Base-by-base conservation (phyloP, 495 filamentous ascomycete species). In the Achaetomiella virescens region DNA sequence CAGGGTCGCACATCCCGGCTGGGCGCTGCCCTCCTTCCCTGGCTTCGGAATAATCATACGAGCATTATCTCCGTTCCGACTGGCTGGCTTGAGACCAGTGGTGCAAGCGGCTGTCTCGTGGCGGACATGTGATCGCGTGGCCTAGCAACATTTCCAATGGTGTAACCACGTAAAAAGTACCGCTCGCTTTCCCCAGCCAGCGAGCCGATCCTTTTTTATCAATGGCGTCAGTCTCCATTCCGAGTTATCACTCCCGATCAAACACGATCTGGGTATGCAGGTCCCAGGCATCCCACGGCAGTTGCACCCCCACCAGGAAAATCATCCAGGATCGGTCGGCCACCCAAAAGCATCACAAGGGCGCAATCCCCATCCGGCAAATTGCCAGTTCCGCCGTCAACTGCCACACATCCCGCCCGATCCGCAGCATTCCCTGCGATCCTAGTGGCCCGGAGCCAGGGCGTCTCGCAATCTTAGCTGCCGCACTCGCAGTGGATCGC, bases 291-390 rank as follows among this genome's bases (percentile, higher is more conserved):
- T 57, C 25, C 9, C 35, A 60, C 55, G 56, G 50, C 54, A 58
- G 49, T 37, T 52, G 52, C 36, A 48, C 6, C 50, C 51, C 55
- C 44, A 48, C 45, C 48, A 21, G 18, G 36, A 42, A 56, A 33
- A 52, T 36, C 42, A 58, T 55, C 46, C 20, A 27, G 24, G 18
- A 45, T 38, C 37, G 14, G 24, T 54, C 52, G 29, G 48, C 52
- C 17, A 55, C 12, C 27, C 27, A 31, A 31, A 31, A 31, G 42
- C 35, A 46, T n/a, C 44, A 50, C 21, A 14, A n/a, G 44, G 11
- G 36, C 43, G 48, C 49, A 42, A 60, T 54, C 63, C 61, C 49
- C 58, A 63, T 52, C 55, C 60, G 63, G 61, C 61, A 66, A 62
- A 61, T 68, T 54, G 52, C 53, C 22, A 58, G 27, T 57, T 49